Conservation (phyloP, 148 eudicot species). For the Cornus controversa region DNA sequence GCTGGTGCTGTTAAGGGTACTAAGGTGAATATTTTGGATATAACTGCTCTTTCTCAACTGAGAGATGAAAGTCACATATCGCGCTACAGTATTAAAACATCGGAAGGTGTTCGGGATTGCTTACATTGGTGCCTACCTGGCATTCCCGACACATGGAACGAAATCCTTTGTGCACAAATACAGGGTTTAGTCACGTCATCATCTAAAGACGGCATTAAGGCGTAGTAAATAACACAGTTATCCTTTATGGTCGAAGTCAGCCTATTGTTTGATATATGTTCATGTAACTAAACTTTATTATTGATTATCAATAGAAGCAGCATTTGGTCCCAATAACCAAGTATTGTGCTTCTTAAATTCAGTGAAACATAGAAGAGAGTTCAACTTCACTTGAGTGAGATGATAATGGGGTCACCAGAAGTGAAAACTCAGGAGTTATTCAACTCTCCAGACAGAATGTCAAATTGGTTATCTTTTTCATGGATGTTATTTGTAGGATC, state of each 20-base stretch:
- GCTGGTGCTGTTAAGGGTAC: conserved; percentile 48
- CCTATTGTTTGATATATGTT: background rate
- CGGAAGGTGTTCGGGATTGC: conserved; percentile 50
- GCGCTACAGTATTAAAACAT: conserved; percentile 38
- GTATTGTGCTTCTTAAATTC: no score
- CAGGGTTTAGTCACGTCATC: conserved; percentile 10
- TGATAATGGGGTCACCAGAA: no score
- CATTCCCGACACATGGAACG: conserved; percentile 54
- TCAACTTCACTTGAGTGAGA: no score
- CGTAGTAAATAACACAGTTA: background rate
- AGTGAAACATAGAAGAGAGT: no score
- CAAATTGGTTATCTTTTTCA: no score
- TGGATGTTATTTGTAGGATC: no score
- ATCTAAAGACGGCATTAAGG: background rate
- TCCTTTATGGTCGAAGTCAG: background rate
- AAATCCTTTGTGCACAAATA: conserved; percentile 45
- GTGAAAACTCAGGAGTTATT: no score
- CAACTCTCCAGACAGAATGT: no score
- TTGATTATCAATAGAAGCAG: no score
- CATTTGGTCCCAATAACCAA: no score
- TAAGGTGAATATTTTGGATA: conserved; percentile 34
- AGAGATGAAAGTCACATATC: conserved; percentile 60
- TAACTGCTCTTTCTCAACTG: conserved; percentile 49
- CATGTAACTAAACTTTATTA: background rate
- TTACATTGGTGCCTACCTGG: conserved; percentile 61